Evolutionary conservation across 192 early-diverging fungal species (phyloP).

Genomic region (Backusella tarrabulga): DNA sequence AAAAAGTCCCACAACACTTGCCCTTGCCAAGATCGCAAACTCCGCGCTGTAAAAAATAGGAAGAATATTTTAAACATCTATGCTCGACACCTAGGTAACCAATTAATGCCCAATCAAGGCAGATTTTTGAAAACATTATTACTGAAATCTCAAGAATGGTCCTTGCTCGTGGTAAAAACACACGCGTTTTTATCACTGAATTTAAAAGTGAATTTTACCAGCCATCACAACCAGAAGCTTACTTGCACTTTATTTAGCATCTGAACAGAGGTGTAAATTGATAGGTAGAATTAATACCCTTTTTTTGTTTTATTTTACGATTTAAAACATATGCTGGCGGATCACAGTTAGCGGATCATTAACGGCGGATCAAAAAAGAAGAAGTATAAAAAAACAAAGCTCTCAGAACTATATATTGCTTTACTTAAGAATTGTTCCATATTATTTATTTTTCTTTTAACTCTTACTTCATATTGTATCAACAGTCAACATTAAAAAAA

Average conservation of each 20-base stretch:
- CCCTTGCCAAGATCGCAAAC: neutral
- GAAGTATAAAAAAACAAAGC: neutral
- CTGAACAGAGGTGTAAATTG: neutral
- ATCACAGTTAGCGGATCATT: neutral
- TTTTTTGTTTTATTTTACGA: neutral
- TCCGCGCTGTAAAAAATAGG: neutral
- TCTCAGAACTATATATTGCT: neutral
- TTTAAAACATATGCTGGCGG: neutral
- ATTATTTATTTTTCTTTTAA: neutral
- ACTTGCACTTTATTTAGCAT: neutral
- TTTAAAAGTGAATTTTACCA: neutral
- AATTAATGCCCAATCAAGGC: neutral
- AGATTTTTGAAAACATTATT: neutral
- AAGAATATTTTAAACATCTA: neutral
- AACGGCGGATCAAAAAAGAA: neutral
- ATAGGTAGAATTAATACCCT: slow-evolving; percentile 6
- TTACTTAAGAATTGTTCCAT: neutral
- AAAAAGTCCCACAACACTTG: neutral
- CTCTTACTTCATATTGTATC: neutral
- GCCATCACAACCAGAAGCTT: neutral
- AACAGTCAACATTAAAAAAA: neutral
- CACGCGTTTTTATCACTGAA: neutral
- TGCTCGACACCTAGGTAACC: neutral
- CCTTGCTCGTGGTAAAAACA: neutral
- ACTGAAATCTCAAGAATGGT: neutral